Conservation (phyloP, 768 basidiomycete genomes). For the Rhizopogon vulgaris region DNA sequence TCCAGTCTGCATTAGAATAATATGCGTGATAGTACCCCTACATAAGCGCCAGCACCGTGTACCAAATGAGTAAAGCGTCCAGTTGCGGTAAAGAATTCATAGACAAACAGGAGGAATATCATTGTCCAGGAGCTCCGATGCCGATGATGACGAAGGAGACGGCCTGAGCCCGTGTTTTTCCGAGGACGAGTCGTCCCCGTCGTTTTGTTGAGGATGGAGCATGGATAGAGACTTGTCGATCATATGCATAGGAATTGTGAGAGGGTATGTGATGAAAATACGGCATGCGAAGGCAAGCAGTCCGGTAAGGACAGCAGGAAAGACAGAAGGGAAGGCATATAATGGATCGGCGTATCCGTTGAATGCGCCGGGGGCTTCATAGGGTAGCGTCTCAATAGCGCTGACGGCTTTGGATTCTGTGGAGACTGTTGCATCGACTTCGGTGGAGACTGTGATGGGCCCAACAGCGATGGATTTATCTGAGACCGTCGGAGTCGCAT, state of each 20-base stretch:
- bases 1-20: constrained; percentile 28
- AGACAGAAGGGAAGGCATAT: constrained; percentile 24
- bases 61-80: constrained; percentile 38
- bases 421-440: constrained; percentile 27
- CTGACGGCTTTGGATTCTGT: constrained; percentile 11
- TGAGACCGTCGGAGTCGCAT: constrained; percentile 31
- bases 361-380: constrained; percentile 16
- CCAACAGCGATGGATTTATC: constrained; percentile 28
- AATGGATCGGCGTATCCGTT: constrained; percentile 19
- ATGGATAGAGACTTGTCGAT: constrained; percentile 30
- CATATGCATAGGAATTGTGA: constrained; percentile 41
- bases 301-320: constrained; percentile 24
- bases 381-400: constrained; percentile 13
- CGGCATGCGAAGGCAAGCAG: constrained; percentile 44
- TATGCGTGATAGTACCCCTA: constrained; percentile 37
- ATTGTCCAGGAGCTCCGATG: constrained; percentile 23
- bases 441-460: constrained; percentile 21
- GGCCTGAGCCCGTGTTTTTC: constrained; percentile 26
- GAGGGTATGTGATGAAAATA: constrained; percentile 42
- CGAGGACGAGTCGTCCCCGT: constrained; percentile 20
- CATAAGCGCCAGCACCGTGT: constrained; percentile 41
- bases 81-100: constrained; percentile 34
- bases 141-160: constrained; percentile 19
- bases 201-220: constrained; percentile 23
- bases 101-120: constrained; percentile 42